phyloP scores from a whole-genome alignment of 331 rosid species.

The Ulmus americana region DNA sequence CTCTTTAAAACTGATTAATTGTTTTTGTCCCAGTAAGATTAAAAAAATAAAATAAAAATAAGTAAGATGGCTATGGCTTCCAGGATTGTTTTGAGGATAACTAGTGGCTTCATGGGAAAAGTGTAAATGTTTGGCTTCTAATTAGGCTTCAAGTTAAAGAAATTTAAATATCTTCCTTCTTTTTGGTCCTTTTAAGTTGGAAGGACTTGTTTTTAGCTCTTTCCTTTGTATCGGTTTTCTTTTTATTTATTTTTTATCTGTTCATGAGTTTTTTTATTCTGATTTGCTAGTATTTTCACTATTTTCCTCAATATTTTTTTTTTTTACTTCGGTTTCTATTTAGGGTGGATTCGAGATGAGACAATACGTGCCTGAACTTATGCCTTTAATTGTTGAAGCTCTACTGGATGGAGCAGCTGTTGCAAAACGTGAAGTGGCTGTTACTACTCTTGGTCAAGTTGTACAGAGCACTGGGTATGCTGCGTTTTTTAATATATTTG shows the following conservation, averaged over 20 bases:
- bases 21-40: no score
- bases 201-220: no score
- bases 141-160: no score
- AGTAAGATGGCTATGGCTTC: no score
- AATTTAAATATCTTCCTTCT: no score
- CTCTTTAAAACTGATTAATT: no score
- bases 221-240: no score
- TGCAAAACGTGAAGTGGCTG: conserved; percentile 88
- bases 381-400: conserved; percentile 96
- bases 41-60: no score
- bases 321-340: conserved; percentile 3
- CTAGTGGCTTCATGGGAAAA: no score
- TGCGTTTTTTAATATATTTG: conserved; percentile 7
- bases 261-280: background rate
- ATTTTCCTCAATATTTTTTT: background rate
- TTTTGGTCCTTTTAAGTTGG: no score
- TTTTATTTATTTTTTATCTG: background rate
- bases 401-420: conserved; percentile 93
- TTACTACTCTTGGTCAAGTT: conserved; percentile 96
- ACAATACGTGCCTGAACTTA: conserved; percentile 92
- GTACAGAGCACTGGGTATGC: conserved; percentile 98
- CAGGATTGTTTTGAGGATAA: no score
- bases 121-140: no score
- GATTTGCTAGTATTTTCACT: background rate
- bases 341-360: conserved; percentile 98